A percentile compares a stretch with the other conserved stretches of the same genome.
These are phyloP conservation scores for Fusarium sublunatum DNA, from an alignment of 2,329 filamentous ascomycete genomes.

Conservation along the genomic window DNA sequence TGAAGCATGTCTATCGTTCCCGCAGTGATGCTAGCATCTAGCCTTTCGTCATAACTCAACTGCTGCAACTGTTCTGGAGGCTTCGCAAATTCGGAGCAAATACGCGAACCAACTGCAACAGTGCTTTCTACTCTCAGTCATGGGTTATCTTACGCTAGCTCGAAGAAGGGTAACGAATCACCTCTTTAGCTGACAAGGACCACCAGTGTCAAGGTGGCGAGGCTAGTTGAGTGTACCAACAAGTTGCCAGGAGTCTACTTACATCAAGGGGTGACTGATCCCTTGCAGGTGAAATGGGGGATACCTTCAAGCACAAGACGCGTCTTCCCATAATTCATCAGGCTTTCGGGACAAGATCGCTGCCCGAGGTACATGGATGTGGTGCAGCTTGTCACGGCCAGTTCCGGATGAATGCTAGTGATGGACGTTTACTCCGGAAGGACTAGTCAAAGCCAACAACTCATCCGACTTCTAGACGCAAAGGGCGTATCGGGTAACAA, in stretches of 20 bases:
- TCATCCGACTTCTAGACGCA: not conserved
- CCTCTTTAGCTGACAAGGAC: not conserved
- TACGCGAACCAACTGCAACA: slow-evolving; percentile 3
- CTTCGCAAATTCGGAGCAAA: no score
- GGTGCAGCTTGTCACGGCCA: not conserved
- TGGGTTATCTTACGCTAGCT: not conserved
- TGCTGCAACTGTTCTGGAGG: no score
- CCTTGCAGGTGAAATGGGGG: slow-evolving; percentile 1
- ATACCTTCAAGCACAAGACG: slow-evolving; percentile 1
- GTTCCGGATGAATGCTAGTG: not conserved
- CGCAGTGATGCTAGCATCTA: no score
- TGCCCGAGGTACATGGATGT: not conserved
- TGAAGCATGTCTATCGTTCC: not conserved
- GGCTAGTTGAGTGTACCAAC: not conserved
- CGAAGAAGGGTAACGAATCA: slow-evolving; percentile 5
- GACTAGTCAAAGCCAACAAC: not conserved
- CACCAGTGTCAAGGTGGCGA: not conserved
- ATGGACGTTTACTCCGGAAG: not conserved
- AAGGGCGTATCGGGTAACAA: no score
- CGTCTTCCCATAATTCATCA: not conserved
- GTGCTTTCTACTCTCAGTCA: slow-evolving; percentile 4
- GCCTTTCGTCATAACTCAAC: no score
- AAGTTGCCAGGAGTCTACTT: not conserved
- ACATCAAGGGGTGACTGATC: not conserved
- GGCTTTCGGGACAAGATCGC: not conserved